These are phyloP conservation scores for Globisporangium middletonii DNA, from an alignment of 352 stramenopile species.

Conservation along the genomic window DNA sequence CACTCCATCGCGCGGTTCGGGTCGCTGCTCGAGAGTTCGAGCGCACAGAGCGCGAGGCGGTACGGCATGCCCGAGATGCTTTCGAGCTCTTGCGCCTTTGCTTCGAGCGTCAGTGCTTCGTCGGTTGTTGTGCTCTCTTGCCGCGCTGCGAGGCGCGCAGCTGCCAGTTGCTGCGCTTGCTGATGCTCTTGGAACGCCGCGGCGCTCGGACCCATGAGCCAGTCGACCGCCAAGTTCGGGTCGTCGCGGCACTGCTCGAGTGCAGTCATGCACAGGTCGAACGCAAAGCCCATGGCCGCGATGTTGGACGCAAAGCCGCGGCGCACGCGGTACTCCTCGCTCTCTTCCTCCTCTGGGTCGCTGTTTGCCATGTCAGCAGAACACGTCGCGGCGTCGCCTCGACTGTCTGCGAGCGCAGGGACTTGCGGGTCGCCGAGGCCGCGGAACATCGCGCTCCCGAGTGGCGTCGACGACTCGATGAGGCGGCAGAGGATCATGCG, in stretches of 20 bases:
- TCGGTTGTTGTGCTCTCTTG: conserved; percentile 13
- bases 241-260: conserved; percentile 79
- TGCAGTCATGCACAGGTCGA: conserved; percentile 82
- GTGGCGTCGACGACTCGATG: conserved; percentile 77
- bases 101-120: conserved; percentile 31
- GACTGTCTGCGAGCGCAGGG: conserved; percentile 13
- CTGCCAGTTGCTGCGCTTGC: conserved; percentile 44
- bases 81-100: conserved; percentile 64
- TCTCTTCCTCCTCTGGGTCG: conserved; percentile 69
- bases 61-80: conserved; percentile 75
- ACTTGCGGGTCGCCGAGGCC: conserved; percentile 52
- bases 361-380: conserved; percentile 18
- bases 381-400: conserved; percentile 9
- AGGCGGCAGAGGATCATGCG: conserved; percentile 81
- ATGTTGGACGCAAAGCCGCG: conserved; percentile 77
- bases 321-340: conserved; percentile 58
- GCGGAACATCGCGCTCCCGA: conserved; percentile 75
- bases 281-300: conserved; percentile 85
- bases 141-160: conserved; percentile 31
- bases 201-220: conserved; percentile 76
- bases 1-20: conserved; percentile 85
- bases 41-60: conserved; percentile 45
- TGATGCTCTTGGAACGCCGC: conserved; percentile 69
- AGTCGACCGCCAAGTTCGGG: conserved; percentile 80
- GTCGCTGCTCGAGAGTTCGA: conserved; percentile 77